A percentile compares a stretch with the other conserved stretches of the same genome.
Conservation (phyloP, 2,329 filamentous ascomycete genomes). For the Neofusicoccum parvum region DNA sequence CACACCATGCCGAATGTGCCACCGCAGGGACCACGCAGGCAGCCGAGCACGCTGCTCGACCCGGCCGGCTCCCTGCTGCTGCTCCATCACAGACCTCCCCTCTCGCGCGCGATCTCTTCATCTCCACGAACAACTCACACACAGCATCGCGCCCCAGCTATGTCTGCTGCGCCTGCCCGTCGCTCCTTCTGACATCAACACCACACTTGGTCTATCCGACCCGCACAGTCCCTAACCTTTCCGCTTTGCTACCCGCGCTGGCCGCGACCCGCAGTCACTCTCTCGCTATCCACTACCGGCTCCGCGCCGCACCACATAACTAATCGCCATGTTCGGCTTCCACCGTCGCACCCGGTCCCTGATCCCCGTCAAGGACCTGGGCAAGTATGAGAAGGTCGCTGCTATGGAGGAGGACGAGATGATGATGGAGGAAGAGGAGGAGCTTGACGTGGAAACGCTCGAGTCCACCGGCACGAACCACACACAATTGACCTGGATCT, state of each 20-base stretch:
- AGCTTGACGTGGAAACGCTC: slow-evolving; percentile 26
- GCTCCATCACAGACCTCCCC: slow-evolving; percentile 17
- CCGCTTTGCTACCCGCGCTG: slow-evolving; percentile 10
- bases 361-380: slow-evolving; percentile 47
- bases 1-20: slow-evolving; percentile 5
- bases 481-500: slow-evolving; percentile 43
- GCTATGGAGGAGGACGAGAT: slow-evolving; percentile 33
- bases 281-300: slow-evolving; percentile 7
- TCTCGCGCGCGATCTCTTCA: slow-evolving; percentile 11
- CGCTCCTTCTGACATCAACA: slow-evolving; percentile 18
- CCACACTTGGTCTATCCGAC: slow-evolving; percentile 15
- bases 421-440: slow-evolving; percentile 34
- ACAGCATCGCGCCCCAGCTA: slow-evolving; percentile 18
- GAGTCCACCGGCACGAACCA: slow-evolving; percentile 22
- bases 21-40: slow-evolving; percentile 1
- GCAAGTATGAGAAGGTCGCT: slow-evolving; percentile 44
- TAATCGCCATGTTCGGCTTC: slow-evolving; percentile 44
- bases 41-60: slow-evolving; percentile 8
- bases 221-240: slow-evolving; percentile 8
- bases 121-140: slow-evolving; percentile 14
- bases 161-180: slow-evolving; percentile 19
- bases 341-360: slow-evolving; percentile 45
- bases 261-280: slow-evolving; percentile 13
- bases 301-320: neutral
- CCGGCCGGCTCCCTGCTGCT: slow-evolving; percentile 11